Evolutionary conservation across 371 early-diverging fungal genomes (phyloP), one percentile per base, ranked within the genome.

Genomic region (Scutellospora calospora): DNA sequence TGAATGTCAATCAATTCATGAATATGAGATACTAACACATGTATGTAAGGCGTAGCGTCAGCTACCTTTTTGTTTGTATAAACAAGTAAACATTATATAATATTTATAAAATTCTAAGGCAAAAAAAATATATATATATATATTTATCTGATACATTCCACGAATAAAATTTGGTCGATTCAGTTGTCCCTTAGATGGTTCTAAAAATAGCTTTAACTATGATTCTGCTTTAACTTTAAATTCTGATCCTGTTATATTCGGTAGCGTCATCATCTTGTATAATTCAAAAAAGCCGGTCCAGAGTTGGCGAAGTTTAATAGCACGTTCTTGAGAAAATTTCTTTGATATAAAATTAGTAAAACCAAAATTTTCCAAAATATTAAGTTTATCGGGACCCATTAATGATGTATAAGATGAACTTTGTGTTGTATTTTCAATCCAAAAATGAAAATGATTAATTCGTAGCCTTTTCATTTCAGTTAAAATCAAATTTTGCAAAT

Each of bases 371-470:
- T 69, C 11, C 8, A 69, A 41, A 25, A 69, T 41, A n/a, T 69
- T 69, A 45, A 69, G 25, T 3, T 69, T 69, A 11, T 69, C 69
- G 2, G 49, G 16, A 41, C 69, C 69, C 51, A 69, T 69, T 12
- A 69, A 25, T 22, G 49, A 69, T 45, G 51, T 69, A 25, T 69
- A 25, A 5, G 55, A 55, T 55, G 22, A 55, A n/a, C 8, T 55
- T n/a, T 68, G 38, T 68, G 49, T 41, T 45, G 38, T 69, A 41
- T 69, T 33, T 45, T 69, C 41, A 3, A n/a, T 25, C 25, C 27
- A 69, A 69, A 69, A 69, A 4, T 69, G 49, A 69, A 69, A 69
- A 69, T 9, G 45, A 41, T 41, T n/a, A 18, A 69, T 22, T 69
- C 41, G 20, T 49, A 69, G 25, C 41, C 25, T 16, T 49, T 25